Evolutionary conservation across 805 yeast species (phyloP).

Genomic region (Candida palmyrensis): DNA sequence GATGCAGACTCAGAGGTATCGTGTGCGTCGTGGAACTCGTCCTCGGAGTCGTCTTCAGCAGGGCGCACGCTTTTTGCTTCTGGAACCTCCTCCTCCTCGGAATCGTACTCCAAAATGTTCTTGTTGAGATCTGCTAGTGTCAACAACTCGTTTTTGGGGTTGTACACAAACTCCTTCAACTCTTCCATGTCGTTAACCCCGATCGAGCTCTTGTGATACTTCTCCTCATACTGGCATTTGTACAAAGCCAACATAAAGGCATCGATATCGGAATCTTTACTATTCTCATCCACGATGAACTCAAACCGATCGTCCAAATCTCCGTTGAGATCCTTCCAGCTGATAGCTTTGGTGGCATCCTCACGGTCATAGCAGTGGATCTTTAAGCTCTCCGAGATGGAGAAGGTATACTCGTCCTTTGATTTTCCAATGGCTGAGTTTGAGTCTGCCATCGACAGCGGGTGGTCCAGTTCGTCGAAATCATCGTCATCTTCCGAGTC

Average conservation of each 20-base stretch:
- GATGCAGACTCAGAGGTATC: constrained; percentile 8
- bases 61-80: constrained; percentile 20
- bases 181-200: constrained; percentile 39
- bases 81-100: constrained; percentile 18
- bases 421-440: constrained; percentile 18
- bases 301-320: constrained; percentile 82
- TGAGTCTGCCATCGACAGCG: constrained; percentile 19
- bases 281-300: constrained; percentile 62
- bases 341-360: constrained; percentile 53
- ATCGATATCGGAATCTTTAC: constrained; percentile 52
- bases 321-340: constrained; percentile 84
- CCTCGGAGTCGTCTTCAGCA: constrained; percentile 7
- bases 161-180: constrained; percentile 52
- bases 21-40: constrained; percentile 11
- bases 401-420: constrained; percentile 67
- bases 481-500: constrained; percentile 40
- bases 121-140: constrained; percentile 19
- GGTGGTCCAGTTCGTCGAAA: constrained; percentile 17
- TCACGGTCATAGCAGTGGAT: constrained; percentile 48
- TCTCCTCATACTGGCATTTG: constrained; percentile 72
- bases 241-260: constrained; percentile 56
- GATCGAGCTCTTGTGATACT: constrained; percentile 52
- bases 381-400: constrained; percentile 56
- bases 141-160: constrained; percentile 16
- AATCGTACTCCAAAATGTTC: constrained; percentile 16